These are phyloP conservation scores for Agapanthus africanus DNA, from an alignment of 106 monocot genomes.

Conservation along the genomic window DNA sequence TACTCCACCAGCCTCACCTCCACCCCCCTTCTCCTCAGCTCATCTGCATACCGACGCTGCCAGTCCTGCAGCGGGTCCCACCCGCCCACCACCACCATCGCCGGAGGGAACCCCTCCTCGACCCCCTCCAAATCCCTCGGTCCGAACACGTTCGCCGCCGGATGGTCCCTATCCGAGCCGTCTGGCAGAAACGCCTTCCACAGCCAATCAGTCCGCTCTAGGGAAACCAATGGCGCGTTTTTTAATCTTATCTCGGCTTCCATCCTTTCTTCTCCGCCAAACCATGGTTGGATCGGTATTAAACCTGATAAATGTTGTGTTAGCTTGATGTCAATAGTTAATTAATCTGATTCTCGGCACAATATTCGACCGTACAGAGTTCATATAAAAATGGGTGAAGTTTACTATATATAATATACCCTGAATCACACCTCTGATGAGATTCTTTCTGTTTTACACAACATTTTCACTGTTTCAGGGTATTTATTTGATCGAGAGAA, in stretches of 20 bases:
- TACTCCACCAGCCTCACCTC: conserved; percentile 29
- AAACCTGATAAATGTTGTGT: conserved; percentile 19
- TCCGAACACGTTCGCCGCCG: conserved; percentile 20
- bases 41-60: conserved; percentile 38
- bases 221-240: conserved; percentile 20
- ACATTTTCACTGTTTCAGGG: too few relatives aligned
- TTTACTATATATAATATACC: too few relatives aligned
- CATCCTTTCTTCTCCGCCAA: conserved; percentile 39
- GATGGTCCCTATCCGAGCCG: conserved; percentile 36
- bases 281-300: conserved; percentile 36
- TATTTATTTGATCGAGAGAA: too few relatives aligned
- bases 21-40: conserved; percentile 24
- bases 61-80: conserved; percentile 46
- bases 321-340: too few relatives aligned
- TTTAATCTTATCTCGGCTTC: conserved; percentile 26
- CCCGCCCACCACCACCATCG: conserved; percentile 37
- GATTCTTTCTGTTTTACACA: too few relatives aligned
- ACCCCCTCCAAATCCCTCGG: background rate
- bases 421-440: too few relatives aligned
- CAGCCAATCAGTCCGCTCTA: conserved; percentile 21
- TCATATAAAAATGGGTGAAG: too few relatives aligned
- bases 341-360: too few relatives aligned
- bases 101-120: conserved; percentile 18
- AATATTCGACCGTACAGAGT: too few relatives aligned
- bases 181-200: conserved; percentile 41